Conservation (phyloP, 768 basidiomycete genomes). For the Heimioporus sp. region DNA sequence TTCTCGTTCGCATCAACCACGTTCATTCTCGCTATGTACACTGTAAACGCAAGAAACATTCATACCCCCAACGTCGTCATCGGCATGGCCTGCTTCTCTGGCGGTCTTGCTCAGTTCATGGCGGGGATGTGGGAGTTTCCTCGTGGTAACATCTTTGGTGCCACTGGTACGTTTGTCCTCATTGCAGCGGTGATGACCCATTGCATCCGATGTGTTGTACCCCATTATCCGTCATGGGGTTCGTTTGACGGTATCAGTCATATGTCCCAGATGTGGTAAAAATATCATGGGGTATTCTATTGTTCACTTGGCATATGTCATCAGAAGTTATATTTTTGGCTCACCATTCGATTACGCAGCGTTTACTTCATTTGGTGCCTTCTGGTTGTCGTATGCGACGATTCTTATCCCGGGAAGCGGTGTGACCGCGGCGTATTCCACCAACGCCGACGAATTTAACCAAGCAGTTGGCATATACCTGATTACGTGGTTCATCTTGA, state of each 20-base stretch:
- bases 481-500: conserved; percentile 70
- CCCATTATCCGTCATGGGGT: not conserved
- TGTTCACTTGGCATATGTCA: not conserved
- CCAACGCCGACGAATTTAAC: conserved; percentile 34
- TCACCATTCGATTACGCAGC: conserved; percentile 38
- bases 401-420: conserved; percentile 73
- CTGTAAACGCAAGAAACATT: conserved; percentile 55
- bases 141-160: conserved; percentile 67
- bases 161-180: conserved; percentile 50
- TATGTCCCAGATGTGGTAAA: not conserved
- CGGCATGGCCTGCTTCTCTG: conserved; percentile 84
- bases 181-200: not conserved
- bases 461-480: conserved; percentile 76
- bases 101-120: conserved; percentile 81
- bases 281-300: not conserved
- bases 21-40: conserved; percentile 75
- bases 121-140: conserved; percentile 91
- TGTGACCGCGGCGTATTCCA: conserved; percentile 50
- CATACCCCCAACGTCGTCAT: conserved; percentile 65
- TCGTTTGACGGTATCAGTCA: not conserved
- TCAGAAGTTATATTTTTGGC: not conserved
- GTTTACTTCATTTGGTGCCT: conserved; percentile 81
- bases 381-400: conserved; percentile 83
- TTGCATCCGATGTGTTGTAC: not conserved
- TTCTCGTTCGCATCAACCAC: conserved; percentile 86